These are phyloP conservation scores for Marchantia paleacea DNA, from an alignment of 225 moss, liverwort and hornwort species.

Conservation along the genomic window DNA sequence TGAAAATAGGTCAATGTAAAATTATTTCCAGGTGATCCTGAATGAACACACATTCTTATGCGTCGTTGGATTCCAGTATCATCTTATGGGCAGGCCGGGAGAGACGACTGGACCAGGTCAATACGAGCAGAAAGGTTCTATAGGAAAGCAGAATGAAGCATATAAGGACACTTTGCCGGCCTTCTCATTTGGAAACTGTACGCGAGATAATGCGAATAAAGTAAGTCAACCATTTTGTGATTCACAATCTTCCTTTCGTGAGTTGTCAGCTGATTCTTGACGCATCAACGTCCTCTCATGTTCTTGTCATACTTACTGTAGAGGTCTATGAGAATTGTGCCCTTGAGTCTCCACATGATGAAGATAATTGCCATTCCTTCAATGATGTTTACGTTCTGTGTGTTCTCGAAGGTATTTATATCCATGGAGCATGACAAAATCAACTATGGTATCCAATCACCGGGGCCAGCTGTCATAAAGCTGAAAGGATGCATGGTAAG, in stretches of 20 bases:
- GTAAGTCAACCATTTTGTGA: slow-evolving; percentile 25
- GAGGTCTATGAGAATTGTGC: not conserved
- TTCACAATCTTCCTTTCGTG: not conserved
- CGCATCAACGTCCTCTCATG: no score
- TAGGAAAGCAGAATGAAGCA: slow-evolving; percentile 90
- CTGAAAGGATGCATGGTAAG: slow-evolving; percentile 44
- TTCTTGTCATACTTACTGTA: no score
- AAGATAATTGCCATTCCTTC: no score
- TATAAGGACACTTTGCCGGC: slow-evolving; percentile 67
- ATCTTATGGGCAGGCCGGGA: slow-evolving; percentile 60
- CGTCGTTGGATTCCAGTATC: slow-evolving; percentile 21
- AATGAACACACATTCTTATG: not conserved
- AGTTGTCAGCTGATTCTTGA: no score
- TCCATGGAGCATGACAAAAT: slow-evolving; percentile 51
- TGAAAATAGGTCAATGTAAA: no score
- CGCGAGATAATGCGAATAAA: slow-evolving; percentile 72
- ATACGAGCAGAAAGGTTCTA: slow-evolving; percentile 67
- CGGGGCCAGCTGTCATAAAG: slow-evolving; percentile 42
- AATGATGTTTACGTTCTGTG: not conserved
- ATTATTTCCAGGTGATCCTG: no score
- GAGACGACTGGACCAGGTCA: slow-evolving; percentile 85
- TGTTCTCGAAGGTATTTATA: slow-evolving; percentile 43
- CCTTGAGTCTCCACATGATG: no score
- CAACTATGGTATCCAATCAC: slow-evolving; percentile 44
- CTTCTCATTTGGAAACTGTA: slow-evolving; percentile 65